Conservation (phyloP, 768 basidiomycete species). For the Psilocybe cubensis region DNA sequence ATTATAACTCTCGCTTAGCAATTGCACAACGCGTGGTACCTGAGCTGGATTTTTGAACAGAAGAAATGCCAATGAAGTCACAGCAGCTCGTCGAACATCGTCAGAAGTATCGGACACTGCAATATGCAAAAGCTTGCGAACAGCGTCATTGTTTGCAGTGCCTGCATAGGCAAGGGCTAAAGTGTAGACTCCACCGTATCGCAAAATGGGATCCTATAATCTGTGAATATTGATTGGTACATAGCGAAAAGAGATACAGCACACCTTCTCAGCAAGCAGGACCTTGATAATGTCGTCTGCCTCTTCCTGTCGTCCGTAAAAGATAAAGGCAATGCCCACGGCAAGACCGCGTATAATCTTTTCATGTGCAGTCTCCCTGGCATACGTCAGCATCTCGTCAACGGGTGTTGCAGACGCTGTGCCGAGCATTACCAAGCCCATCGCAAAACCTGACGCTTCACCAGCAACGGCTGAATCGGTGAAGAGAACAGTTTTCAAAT, state of each 20-base stretch:
- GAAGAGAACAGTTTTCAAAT: constrained; percentile 87
- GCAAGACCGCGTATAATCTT: constrained; percentile 98
- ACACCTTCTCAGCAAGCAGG: constrained; percentile 85
- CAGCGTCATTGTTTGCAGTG: constrained; percentile 92
- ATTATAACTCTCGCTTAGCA: constrained; percentile 97
- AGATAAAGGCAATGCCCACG: constrained; percentile 90
- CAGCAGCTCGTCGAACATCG: constrained; percentile 95
- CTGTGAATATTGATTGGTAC: not conserved
- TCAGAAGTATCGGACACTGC: constrained; percentile 99
- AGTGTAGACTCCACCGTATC: constrained; percentile 98
- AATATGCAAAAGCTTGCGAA: constrained; percentile 90
- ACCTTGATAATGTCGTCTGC: constrained; percentile 83
- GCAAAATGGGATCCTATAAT: constrained; percentile 88
- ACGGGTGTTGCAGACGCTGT: constrained; percentile 79
- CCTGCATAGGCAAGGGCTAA: constrained; percentile 96
- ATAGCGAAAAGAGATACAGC: constrained; percentile 5
- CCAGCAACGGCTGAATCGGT: constrained; percentile 95
- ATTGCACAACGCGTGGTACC: constrained; percentile 95
- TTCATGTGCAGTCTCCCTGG: constrained; percentile 97
- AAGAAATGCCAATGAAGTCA: constrained; percentile 93
- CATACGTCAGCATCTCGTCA: constrained; percentile 95
- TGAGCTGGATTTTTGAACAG: constrained; percentile 96
- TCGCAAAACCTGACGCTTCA: constrained; percentile 94
- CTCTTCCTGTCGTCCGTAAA: constrained; percentile 91
- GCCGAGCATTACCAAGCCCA: constrained; percentile 99